Percentiles rank a stretch among this genome's conserved stretches.
These are phyloP conservation scores for Chytridium lagenaria DNA, from an alignment of 371 early-diverging fungal species.

Conservation along the genomic window DNA sequence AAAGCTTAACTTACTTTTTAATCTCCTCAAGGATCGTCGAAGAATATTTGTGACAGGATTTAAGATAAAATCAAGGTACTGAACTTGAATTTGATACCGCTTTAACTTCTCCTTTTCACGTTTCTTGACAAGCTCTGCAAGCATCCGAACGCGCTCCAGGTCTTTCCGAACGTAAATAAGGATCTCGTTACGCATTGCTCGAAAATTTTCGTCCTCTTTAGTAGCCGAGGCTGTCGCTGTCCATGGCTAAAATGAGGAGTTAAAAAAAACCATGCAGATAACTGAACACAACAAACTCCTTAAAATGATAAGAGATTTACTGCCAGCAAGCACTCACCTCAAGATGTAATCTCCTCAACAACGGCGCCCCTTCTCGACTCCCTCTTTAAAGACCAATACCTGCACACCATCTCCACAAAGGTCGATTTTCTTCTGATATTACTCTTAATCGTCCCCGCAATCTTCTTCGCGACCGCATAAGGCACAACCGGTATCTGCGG, in stretches of 20 bases:
- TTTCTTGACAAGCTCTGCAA: constrained; percentile 84
- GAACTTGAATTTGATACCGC: constrained; percentile 63
- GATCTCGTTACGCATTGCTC: constrained; percentile 67
- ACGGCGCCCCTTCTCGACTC: constrained; percentile 80
- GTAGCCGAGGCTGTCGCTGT: constrained; percentile 81
- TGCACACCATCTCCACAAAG: constrained; percentile 71
- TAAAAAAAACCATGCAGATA: neutral
- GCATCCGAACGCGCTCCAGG: constrained; percentile 84
- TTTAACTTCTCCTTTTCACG: constrained; percentile 86
- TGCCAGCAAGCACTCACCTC: no score
- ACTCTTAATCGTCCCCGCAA: constrained; percentile 41
- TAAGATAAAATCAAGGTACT: constrained; percentile 70
- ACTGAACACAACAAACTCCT: neutral
- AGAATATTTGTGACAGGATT: constrained; percentile 76
- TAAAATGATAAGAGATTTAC: no score
- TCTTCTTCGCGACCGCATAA: constrained; percentile 66
- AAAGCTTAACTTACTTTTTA: no score
- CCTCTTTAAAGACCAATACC: constrained; percentile 95
- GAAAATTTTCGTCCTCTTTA: constrained; percentile 79
- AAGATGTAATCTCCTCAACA: constrained; percentile 92
- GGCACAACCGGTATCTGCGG: constrained; percentile 67
- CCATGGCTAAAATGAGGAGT: constrained; percentile 74
- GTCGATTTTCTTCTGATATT: constrained; percentile 53
- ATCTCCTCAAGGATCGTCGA: constrained; percentile 67
- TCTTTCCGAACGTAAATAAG: constrained; percentile 73